Conservation (phyloP, 306 rosid genomes). For the Vigna nakashimae region DNA sequence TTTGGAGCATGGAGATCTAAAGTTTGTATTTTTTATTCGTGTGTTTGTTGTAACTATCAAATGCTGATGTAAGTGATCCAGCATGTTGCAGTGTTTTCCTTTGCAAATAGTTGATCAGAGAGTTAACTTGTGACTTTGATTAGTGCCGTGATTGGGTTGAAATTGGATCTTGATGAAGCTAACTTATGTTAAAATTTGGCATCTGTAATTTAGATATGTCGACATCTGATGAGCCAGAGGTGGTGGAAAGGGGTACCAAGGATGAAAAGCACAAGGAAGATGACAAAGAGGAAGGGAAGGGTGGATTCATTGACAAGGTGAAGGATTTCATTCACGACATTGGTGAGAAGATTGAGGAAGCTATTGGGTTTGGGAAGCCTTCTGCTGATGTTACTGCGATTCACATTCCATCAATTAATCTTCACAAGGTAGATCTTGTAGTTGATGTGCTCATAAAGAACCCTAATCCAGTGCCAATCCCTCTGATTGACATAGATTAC, state of each 20-base stretch:
- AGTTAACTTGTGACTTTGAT: constrained; percentile 34
- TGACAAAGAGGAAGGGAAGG: constrained; percentile 62
- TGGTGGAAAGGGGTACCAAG: constrained; percentile 62
- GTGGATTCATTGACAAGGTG: constrained; percentile 86
- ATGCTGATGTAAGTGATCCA: constrained; percentile 30
- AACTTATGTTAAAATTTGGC: neutral
- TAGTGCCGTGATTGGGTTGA: constrained; percentile 32
- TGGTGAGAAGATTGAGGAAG: constrained; percentile 91
- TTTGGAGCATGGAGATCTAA: constrained; percentile 38
- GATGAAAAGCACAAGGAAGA: constrained; percentile 58
- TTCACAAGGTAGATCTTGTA: constrained; percentile 76
- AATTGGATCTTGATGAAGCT: constrained; percentile 27
- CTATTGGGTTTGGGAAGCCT: constrained; percentile 93
- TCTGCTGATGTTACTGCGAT: constrained; percentile 78
- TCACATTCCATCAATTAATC: constrained; percentile 72
- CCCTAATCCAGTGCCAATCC: constrained; percentile 94
- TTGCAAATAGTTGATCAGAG: neutral
- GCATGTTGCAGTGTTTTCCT: constrained; percentile 11
- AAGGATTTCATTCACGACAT: constrained; percentile 93
- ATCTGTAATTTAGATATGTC: constrained; percentile 57
- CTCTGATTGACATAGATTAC: constrained; percentile 81
- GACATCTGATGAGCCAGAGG: constrained; percentile 66
- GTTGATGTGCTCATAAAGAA: constrained; percentile 90
- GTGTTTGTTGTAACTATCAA: neutral
- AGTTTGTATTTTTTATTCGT: constrained; percentile 32